Evolutionary conservation across 1,284 basidiomycete genomes (phyloP).

Genomic region (Golubevia sp.): DNA sequence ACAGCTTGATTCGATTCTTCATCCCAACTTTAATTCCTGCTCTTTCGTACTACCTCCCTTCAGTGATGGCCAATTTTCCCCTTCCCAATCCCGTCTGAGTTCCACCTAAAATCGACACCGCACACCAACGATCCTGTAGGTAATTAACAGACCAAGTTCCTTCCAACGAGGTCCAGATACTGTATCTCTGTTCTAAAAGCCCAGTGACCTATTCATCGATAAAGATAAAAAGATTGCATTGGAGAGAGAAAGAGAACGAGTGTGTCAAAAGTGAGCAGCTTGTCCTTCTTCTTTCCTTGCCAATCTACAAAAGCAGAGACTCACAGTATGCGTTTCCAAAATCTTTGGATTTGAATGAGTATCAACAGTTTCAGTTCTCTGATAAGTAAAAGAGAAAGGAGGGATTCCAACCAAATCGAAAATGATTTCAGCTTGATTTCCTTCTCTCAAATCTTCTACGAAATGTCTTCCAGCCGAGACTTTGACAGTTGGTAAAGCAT

Average conservation of each 20-base stretch:
- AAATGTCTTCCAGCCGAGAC: constrained; percentile 81
- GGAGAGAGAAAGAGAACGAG: constrained; percentile 62
- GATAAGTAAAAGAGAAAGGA: constrained; percentile 81
- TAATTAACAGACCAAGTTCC: constrained; percentile 92
- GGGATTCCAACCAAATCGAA: constrained; percentile 87
- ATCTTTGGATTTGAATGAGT: constrained; percentile 37
- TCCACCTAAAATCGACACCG: not conserved
- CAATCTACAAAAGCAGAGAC: constrained; percentile 1
- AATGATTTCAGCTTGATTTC: constrained; percentile 81
- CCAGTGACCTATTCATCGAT: constrained; percentile 66
- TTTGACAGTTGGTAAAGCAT: constrained; percentile 81
- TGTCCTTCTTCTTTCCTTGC: constrained; percentile 65
- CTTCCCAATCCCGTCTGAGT: not conserved
- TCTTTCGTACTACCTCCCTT: too few relatives aligned
- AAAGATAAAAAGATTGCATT: not conserved
- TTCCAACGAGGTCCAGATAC: constrained; percentile 82
- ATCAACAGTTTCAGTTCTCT: constrained; percentile 60
- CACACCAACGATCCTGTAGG: constrained; percentile 78
- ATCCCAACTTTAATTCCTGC: too few relatives aligned
- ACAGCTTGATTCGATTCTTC: too few relatives aligned
- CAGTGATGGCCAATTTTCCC: not conserved
- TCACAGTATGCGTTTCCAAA: constrained; percentile 20
- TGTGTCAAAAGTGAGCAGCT: constrained; percentile 69
- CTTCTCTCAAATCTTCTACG: constrained; percentile 86
- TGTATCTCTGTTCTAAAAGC: constrained; percentile 76